These are phyloP conservation scores for Scalesia atractyloides DNA, from an alignment of 129 eudicot genomes.

Conservation along the genomic window DNA sequence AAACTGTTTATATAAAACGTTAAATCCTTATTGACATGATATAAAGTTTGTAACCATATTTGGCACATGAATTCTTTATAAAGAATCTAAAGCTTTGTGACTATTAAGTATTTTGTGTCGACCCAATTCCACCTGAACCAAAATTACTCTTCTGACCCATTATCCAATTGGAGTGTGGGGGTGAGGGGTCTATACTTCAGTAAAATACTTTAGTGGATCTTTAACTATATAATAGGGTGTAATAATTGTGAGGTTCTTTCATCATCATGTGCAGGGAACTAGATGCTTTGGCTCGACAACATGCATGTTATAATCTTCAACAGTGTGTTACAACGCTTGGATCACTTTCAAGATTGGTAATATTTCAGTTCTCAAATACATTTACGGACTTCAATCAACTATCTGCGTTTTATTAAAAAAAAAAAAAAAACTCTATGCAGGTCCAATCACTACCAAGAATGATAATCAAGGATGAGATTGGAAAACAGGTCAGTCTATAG, in stretches of 20 bases:
- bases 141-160: neutral
- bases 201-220: neutral
- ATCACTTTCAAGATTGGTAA: slow-evolving; percentile 96
- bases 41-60: neutral
- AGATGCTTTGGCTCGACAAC: slow-evolving; percentile 89
- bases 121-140: neutral
- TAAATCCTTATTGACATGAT: neutral
- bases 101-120: neutral
- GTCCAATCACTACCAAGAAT: slow-evolving; percentile 98
- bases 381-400: slow-evolving; percentile 1
- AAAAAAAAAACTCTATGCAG: slow-evolving; percentile 43
- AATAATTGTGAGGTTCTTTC: neutral
- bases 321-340: slow-evolving; percentile 96
- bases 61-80: neutral
- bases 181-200: neutral
- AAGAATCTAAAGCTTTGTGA: neutral
- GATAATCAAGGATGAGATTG: slow-evolving; percentile 95
- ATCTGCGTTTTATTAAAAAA: neutral
- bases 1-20: neutral
- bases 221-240: neutral
- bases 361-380: slow-evolving; percentile 20
- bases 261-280: slow-evolving; percentile 66
- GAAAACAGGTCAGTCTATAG: slow-evolving; percentile 77
- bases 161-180: neutral
- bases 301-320: slow-evolving; percentile 88